Evolutionary conservation across 1,284 basidiomycete species (phyloP).

Genomic region (Schizophyllum amplum): DNA sequence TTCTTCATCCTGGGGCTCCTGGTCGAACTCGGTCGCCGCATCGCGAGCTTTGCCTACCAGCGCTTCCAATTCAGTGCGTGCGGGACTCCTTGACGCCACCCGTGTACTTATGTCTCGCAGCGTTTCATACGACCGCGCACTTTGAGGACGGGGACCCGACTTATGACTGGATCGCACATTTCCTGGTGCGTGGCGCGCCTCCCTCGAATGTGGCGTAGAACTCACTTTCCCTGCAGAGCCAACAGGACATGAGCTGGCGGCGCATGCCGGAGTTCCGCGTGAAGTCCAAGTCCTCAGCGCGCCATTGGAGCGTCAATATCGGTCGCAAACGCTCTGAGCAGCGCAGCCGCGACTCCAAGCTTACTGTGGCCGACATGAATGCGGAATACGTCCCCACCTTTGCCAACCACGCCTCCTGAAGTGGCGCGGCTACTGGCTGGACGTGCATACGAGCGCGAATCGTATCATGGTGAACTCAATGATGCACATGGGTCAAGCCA

Average conservation of each 20-base stretch:
- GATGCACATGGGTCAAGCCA: not conserved
- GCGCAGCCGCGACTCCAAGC: too few relatives aligned
- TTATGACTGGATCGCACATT: slow-evolving; percentile 42
- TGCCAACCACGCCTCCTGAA: slow-evolving; percentile 35
- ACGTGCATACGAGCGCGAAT: slow-evolving; percentile 25
- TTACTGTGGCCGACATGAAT: slow-evolving; percentile 14
- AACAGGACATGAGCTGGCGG: slow-evolving; percentile 37
- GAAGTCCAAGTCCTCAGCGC: slow-evolving; percentile 32
- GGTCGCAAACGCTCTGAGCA: too few relatives aligned
- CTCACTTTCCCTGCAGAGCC: slow-evolving; percentile 24
- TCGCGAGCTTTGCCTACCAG: slow-evolving; percentile 35
- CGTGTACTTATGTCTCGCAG: slow-evolving; percentile 15
- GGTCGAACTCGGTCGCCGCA: slow-evolving; percentile 34
- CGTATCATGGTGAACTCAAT: not conserved
- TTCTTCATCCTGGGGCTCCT: slow-evolving; percentile 34
- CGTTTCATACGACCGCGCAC: slow-evolving; percentile 37
- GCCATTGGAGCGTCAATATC: slow-evolving; percentile 31
- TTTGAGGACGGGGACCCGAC: slow-evolving; percentile 41
- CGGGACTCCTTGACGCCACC: not conserved
- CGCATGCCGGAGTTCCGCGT: slow-evolving; percentile 37
- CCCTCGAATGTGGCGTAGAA: not conserved
- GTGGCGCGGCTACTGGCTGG: slow-evolving; percentile 42
- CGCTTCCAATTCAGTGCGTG: slow-evolving; percentile 34
- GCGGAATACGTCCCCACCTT: slow-evolving; percentile 42
- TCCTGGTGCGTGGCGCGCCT: slow-evolving; percentile 26